Base-by-base conservation (phyloP, 306 rosid species). In the Cucumis sativus region DNA sequence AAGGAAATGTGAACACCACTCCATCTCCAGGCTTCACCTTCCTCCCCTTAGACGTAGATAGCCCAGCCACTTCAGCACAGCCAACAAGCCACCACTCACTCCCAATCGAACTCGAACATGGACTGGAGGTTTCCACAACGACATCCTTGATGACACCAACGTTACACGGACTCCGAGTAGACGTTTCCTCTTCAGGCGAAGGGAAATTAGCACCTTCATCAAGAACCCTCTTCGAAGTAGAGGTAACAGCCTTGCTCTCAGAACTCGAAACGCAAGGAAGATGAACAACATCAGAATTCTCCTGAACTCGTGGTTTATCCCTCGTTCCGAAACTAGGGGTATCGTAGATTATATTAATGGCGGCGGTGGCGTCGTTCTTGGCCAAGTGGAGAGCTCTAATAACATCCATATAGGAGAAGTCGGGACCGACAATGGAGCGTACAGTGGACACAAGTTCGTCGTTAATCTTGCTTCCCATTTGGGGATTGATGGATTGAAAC, bases 361-460 rank as follows among this genome's bases (percentile, higher is more conserved):
- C 98, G 10, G 95, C 96, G 21, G 96, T 92, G 85, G 85, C 87
- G 84, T 94, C 96, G 83, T 92, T 90, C 66, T 92, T 89, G 72
- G 96, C 95, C 93, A 92, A 63, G 85, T 94, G 97, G 0, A 94
- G 87, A 60, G 98, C 97, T 88, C 98, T 88, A 85, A 90, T 84
- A 54, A 92, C 83, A 70, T 94, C 98, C 98, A 90, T 94, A 63
- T 94, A 94, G 55, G 91, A 77, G 83, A 85, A 92, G 56, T 86
- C 95, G 20, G 89, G 76, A 60, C 92, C 96, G 20, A 94, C 91
- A 45, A 92, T 83, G 79, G 97, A 86, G 60, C 93, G 88, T 76
- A 94, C 89, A 78, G 96, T 90, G 83, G 93, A 82, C n/a, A 90
- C 61, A 2, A 88, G 87, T 62, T 89, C 86, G 37, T 90, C 97